phyloP scores from a whole-genome alignment of 495 filamentous ascomycete species.

The Penicillium macrosclerotiorum region DNA sequence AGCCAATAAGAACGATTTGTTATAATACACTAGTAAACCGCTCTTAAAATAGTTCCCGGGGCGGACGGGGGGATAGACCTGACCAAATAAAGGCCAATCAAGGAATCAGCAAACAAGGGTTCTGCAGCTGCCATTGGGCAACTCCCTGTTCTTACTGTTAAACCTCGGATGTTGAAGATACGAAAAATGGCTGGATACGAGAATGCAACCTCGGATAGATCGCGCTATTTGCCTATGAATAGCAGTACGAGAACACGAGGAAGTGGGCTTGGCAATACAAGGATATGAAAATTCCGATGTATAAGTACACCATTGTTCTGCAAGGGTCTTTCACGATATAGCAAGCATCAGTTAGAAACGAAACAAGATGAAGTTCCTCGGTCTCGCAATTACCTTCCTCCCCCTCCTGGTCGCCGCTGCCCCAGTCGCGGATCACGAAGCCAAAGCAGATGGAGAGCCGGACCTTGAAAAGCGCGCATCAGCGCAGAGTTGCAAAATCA shows the following conservation, averaged over 20 bases:
- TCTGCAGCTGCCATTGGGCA: background rate
- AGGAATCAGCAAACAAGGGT: background rate
- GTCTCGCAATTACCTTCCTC: background rate
- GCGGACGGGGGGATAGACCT: too few species aligned
- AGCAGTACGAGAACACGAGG: conserved; percentile 5
- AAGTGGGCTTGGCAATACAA: conserved; percentile 1
- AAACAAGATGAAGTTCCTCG: conserved; percentile 2
- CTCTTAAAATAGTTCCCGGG: too few species aligned
- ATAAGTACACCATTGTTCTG: conserved; percentile 1
- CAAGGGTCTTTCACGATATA: background rate
- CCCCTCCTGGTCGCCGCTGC: background rate
- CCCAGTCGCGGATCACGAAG: background rate
- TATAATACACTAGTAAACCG: too few species aligned
- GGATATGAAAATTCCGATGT: conserved; percentile 1
- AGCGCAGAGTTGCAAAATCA: conserved; percentile 4
- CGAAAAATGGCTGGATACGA: conserved; percentile 8
- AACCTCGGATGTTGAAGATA: conserved; percentile 1
- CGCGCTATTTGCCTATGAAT: conserved; percentile 6
- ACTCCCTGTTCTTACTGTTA: background rate
- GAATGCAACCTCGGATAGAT: conserved; percentile 7
- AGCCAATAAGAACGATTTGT: too few species aligned
- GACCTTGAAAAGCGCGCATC: conserved; percentile 7
- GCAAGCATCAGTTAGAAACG: background rate
- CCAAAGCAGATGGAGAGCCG: conserved; percentile 2
- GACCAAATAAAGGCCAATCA: too few species aligned